These are phyloP conservation scores for Hypericum androsaemum DNA, from an alignment of 345 rosid species.

Conservation along the genomic window DNA sequence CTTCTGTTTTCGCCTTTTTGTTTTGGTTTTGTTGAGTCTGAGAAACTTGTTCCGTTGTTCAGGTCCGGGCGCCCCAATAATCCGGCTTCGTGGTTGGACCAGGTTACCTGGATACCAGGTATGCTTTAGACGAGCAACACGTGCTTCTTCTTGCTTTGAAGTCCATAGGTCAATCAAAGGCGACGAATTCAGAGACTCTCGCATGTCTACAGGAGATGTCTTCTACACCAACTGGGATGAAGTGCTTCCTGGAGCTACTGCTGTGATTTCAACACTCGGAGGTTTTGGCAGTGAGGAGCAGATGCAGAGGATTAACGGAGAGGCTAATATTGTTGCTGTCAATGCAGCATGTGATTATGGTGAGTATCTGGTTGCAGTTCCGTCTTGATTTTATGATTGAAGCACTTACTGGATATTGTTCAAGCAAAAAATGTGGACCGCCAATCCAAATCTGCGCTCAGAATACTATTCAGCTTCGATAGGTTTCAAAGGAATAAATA, in stretches of 20 bases:
- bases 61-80: slow-evolving; percentile 80
- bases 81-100: slow-evolving; percentile 75
- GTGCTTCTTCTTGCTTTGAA: slow-evolving; percentile 9
- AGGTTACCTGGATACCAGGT: slow-evolving; percentile 81
- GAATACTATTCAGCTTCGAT: too few relatives aligned
- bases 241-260: slow-evolving; percentile 80
- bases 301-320: slow-evolving; percentile 82
- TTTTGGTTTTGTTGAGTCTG: neutral
- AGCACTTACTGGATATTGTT: too few relatives aligned
- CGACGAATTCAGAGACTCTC: slow-evolving; percentile 3
- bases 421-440: too few relatives aligned
- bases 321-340: slow-evolving; percentile 73
- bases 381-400: too few relatives aligned
- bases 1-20: slow-evolving; percentile 6
- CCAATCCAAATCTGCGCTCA: too few relatives aligned
- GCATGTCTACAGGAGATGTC: slow-evolving; percentile 57
- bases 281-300: slow-evolving; percentile 90
- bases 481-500: too few relatives aligned
- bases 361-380: slow-evolving; percentile 17
- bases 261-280: slow-evolving; percentile 84
- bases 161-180: too few relatives aligned
- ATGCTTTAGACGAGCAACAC: too few relatives aligned
- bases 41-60: slow-evolving; percentile 13
- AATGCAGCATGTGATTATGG: slow-evolving; percentile 76
- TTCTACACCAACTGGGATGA: slow-evolving; percentile 93